phyloP scores from a whole-genome alignment of 108 stramenopile genomes.

The Nannochloropsis oceanica region DNA sequence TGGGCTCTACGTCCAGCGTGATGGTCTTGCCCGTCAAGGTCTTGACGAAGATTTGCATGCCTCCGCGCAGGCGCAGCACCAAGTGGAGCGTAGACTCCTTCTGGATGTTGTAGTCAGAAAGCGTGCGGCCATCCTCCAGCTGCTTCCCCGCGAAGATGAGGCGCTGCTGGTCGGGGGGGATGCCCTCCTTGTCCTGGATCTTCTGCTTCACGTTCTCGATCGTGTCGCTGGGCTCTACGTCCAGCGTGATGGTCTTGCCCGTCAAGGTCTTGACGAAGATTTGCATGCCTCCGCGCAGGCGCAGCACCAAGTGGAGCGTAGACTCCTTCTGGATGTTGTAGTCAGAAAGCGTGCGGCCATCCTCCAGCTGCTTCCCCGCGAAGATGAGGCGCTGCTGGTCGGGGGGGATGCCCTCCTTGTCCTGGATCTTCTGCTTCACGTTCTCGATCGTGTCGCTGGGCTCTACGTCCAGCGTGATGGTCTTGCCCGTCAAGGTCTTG shows the following conservation, averaged over 20 bases:
- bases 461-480: conserved; percentile 47
- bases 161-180: conserved; percentile 49
- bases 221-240: conserved; percentile 42
- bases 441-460: conserved; percentile 34
- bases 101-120: conserved; percentile 98
- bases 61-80: conserved; percentile 77
- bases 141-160: conserved; percentile 63
- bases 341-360: conserved; percentile 91
- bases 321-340: conserved; percentile 95
- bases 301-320: conserved; percentile 78
- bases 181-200: conserved; percentile 40
- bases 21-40: conserved; percentile 58
- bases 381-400: conserved; percentile 60
- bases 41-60: conserved; percentile 81
- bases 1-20: conserved; percentile 44
- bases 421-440: conserved; percentile 37
- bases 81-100: conserved; percentile 74
- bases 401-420: conserved; percentile 35
- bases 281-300: conserved; percentile 74
- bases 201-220: conserved; percentile 31
- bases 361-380: conserved; percentile 80
- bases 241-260: conserved; percentile 42
- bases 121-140: conserved; percentile 96
- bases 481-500: conserved; percentile 35
- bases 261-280: conserved; percentile 91